Evolutionary conservation across 2,329 filamentous ascomycete species (phyloP), one percentile per base, ranked within the genome.

Genomic region (Fonsecaea nubica): DNA sequence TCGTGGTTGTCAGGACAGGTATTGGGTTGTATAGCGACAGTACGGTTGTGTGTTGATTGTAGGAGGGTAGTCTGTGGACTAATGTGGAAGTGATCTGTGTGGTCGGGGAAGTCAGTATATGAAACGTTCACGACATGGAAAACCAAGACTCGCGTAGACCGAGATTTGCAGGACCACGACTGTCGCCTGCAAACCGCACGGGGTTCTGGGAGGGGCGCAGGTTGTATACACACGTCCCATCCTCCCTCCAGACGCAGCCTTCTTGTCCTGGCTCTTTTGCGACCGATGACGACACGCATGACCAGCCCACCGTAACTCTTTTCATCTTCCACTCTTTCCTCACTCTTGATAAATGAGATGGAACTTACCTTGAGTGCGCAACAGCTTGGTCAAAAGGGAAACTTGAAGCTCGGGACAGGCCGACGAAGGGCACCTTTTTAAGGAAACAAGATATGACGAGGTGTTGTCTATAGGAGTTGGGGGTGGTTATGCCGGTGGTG

Each of bases 61-160:
- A 4, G 21, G 21, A 9, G 25, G 13, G n/a, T 55, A 25, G 50
- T 55, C 33, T 13, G 21, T 42, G 55, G 36, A 36, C 13, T 58
- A 35, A n/a, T 8, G 36, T 25, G 25, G 15, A 15, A n/a, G 33
- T 40, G 13, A 42, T 58, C 40, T 42, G 35, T 18, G 7, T 50
- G 57, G 42, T 25, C 33, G 53, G 21, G 15, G n/a, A 32, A 48
- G 52, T 63, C 32, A 63, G 61, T 58, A 58, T 58, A 30, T 15
- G 32, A 45, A 54, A 58, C 32, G 35, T 42, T 10, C n/a, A 13
- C 21, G 8, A 45, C 40, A 45, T 42, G 32, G 45, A 42, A 30
- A 55, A 30, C 8, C n/a, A 25, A 30, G n/a, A 21, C 2, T 30
- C 30, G 33, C 40, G 10, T 21, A 18, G 40, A 33, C 35, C 21